Evolutionary conservation across 1,139 yeast genomes (phyloP).

Genomic region (Debaryomyces robertsiae): DNA sequence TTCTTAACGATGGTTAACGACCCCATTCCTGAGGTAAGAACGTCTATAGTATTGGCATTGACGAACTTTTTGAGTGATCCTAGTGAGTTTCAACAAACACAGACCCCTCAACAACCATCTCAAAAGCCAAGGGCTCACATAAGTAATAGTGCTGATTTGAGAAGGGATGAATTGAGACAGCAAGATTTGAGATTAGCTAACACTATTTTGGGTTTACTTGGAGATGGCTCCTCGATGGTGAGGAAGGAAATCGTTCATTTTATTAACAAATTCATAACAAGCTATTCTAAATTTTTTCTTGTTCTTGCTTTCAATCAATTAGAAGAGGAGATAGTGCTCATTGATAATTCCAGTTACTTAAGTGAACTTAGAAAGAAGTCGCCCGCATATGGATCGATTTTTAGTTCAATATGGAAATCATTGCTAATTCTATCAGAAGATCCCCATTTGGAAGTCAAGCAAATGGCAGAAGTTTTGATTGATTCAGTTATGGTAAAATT

Average conservation of each 20-base stretch:
- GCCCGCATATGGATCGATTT: conserved; percentile 86
- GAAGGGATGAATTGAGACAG: conserved; percentile 51
- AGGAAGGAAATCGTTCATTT: conserved; percentile 82
- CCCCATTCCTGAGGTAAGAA: conserved; percentile 94
- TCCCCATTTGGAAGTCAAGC: conserved; percentile 82
- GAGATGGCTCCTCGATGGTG: conserved; percentile 90
- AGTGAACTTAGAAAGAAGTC: conserved; percentile 62
- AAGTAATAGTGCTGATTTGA: conserved; percentile 23
- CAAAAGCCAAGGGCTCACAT: conserved; percentile 20
- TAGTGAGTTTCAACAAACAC: conserved; percentile 26
- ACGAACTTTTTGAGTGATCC: conserved; percentile 65
- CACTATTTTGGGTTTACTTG: conserved; percentile 51
- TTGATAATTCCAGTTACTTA: conserved; percentile 60
- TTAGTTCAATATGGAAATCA: conserved; percentile 86
- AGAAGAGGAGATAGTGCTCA: conserved; percentile 73
- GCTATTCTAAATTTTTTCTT: conserved; percentile 72
- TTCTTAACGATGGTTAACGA: conserved; percentile 67
- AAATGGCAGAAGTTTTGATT: conserved; percentile 71
- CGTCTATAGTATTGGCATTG: conserved; percentile 77
- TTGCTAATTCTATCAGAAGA: conserved; percentile 81
- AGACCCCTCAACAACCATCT: conserved; percentile 18
- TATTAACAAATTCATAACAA: conserved; percentile 70
- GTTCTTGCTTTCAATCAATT: conserved; percentile 87
- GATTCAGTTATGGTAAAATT: conserved; percentile 72
- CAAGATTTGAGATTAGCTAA: conserved; percentile 57